Percentiles rank a stretch among this genome's conserved stretches.
Conservation (phyloP, 208 protist genomes). For the Spironucleus salmonicida region DNA sequence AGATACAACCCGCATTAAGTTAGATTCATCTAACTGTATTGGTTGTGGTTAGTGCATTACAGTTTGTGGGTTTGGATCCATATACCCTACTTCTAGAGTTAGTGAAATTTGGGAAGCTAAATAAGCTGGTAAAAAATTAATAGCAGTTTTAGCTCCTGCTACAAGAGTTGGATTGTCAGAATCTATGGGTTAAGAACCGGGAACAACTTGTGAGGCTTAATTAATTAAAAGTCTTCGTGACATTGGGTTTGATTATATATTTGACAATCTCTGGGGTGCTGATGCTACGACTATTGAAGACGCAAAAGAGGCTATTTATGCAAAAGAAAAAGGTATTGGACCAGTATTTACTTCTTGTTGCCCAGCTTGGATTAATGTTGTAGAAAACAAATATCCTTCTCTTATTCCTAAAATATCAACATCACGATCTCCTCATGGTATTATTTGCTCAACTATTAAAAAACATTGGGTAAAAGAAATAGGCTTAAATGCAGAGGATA, state of each 20-base stretch:
- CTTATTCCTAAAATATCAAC: conserved; percentile 46
- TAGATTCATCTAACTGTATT: conserved; percentile 41
- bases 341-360: conserved; percentile 42
- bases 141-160: conserved; percentile 37
- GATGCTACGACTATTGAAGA: conserved; percentile 41
- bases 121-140: neutral
- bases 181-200: neutral
- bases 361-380: conserved; percentile 43
- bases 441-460: conserved; percentile 24
- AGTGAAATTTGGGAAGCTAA: conserved; percentile 15
- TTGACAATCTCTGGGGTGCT: conserved; percentile 37
- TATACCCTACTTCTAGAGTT: conserved; percentile 35
- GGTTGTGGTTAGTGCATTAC: conserved; percentile 49
- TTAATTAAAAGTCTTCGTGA: conserved; percentile 19
- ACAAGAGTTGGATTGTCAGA: conserved; percentile 30
- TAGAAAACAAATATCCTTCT: conserved; percentile 43
- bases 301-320: neutral
- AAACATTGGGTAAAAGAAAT: neutral
- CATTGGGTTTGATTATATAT: conserved; percentile 39
- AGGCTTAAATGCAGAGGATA: neutral
- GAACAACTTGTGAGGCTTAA: conserved; percentile 9
- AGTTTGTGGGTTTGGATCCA: conserved; percentile 41
- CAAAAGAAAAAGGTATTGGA: neutral
- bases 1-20: neutral
- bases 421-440: conserved; percentile 35